Base-by-base conservation (phyloP, 805 yeast genomes). In the Ogataea siamensis region DNA sequence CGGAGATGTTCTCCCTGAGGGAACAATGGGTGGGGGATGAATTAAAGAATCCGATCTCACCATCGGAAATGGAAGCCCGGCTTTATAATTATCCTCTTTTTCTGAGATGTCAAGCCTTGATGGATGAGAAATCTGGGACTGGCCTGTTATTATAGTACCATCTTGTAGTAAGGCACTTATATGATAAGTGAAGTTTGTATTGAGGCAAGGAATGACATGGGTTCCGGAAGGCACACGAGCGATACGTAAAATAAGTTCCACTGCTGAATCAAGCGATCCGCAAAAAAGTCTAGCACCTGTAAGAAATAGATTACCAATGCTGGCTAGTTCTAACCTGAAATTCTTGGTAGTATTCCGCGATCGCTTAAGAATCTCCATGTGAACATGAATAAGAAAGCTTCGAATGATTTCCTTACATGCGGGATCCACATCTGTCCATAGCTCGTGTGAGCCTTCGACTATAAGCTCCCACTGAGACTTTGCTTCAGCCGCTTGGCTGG, bases 81-180 rank as follows among this genome's bases (percentile, higher is more conserved):
- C 5, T 7, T 23, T 12, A 14, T 10, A 7, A 18, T 5, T 27
- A 13, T 22, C 26, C 5, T 31, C 33, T 6, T 15, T 12, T n/a
- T n/a, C n/a, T n/a, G n/a, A n/a, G 7, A 33, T 24, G 24, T 14
- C 27, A 4, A 20, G 23, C 11, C n/a, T 14, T 12, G 53, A 45
- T 3, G 98, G 98, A 61, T 89, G 98, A 2, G 96, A 87, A 8
- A 89, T 89, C 55, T 88, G 95, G 3, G 91, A 82, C 58, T 89
- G 98, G 9, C 98, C 98, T 0, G 89, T 83, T 23, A 89, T 80
- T 2, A 83, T 67, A 4, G 73, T 67, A 2, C 94, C 95, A 58
- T 86, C 75, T 22, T 66, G 64, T 29, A 89, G 66, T 19, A 73
- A 49, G 0, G 96, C 96, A 34, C 91, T 80, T 18, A 89, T 87